Evolutionary conservation across 495 filamentous ascomycete species (phyloP), one percentile per base, ranked within the genome.

Genomic region (Aspergillus kassunensis): DNA sequence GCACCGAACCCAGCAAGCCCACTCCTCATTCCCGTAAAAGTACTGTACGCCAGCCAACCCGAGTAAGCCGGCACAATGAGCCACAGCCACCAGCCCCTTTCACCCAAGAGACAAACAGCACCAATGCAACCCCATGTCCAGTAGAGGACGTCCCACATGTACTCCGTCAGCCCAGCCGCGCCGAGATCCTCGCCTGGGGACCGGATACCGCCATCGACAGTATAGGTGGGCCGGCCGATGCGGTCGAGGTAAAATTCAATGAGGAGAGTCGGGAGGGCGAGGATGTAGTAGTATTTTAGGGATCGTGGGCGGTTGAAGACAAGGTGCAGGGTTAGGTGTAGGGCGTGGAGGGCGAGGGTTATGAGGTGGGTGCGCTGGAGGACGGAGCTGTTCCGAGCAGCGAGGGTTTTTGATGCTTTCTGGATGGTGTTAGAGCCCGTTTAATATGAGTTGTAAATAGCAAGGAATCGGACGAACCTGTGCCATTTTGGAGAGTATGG

Each of bases 131-230:
- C 82, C 85, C 88, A 90, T 0, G 89, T 91, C 71, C 93, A 91
- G 77, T 96, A 97, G 29, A 97, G 74, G 21, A 96, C 78, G 73
- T 98, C 93, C 79, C 92, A 97, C 86, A 97, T 88, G 71, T 91
- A 98, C 69, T 98, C 93, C 7, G 91, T 97, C 68, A 98, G 72
- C 0, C 93, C 93, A 21, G 86, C 81, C 0, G 90, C 89, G 23
- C 88, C 85, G 20, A 98, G 78, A 66, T 97, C 93, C 65, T 97
- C 92, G 15, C 93, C 93, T 0, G 86, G 75, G 12, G 76, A 80
- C 55, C 81, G 82, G 35, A 97, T 72, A 3, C 83, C 81, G n/a
- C 81, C 82, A 60, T 82, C 85, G 11, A 63, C 63, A 4, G 78
- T 78, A 66, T 84, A 90, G 44, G 69, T 80, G 8, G 93, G 93